A percentile compares a stretch with the other conserved stretches of the same genome.
Evolutionary conservation across 1,284 basidiomycete species (phyloP).

Genomic region (Ceratobasidium sp.): DNA sequence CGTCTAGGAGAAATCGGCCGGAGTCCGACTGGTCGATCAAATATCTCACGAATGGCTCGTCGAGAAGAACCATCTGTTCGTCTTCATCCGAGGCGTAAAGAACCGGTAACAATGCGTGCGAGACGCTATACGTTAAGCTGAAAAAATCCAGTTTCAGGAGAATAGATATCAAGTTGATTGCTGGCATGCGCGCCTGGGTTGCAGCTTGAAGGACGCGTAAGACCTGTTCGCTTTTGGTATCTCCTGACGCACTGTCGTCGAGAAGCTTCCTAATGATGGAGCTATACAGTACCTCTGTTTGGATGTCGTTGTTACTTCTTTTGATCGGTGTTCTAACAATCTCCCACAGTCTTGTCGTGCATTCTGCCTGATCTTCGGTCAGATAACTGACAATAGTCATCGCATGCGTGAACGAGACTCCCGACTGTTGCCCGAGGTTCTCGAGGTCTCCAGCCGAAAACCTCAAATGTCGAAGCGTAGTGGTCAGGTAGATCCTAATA

Average conservation of each 20-base stretch:
- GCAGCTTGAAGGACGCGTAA: background rate
- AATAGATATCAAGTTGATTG: background rate
- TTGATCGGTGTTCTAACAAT: no score
- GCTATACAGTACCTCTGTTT: conserved; percentile 10
- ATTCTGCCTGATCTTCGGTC: no score
- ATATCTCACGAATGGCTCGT: background rate
- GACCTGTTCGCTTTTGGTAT: background rate
- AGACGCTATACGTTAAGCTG: background rate
- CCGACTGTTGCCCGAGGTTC: no score
- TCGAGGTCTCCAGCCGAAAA: no score
- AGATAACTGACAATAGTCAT: no score
- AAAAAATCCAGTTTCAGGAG: background rate
- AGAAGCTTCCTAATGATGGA: background rate
- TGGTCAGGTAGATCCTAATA: no score
- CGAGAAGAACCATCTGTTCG: background rate
- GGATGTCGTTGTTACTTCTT: background rate
- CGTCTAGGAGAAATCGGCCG: background rate
- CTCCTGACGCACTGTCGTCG: background rate
- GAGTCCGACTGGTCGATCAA: background rate
- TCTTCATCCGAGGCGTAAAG: background rate
- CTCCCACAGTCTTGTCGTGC: no score
- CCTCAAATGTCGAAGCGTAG: no score
- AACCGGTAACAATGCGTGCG: background rate
- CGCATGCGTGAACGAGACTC: no score
- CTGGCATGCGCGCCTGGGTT: background rate